Evolutionary conservation across 75 land plant species (phyloP).

Genomic region (Azolla pinnata): DNA sequence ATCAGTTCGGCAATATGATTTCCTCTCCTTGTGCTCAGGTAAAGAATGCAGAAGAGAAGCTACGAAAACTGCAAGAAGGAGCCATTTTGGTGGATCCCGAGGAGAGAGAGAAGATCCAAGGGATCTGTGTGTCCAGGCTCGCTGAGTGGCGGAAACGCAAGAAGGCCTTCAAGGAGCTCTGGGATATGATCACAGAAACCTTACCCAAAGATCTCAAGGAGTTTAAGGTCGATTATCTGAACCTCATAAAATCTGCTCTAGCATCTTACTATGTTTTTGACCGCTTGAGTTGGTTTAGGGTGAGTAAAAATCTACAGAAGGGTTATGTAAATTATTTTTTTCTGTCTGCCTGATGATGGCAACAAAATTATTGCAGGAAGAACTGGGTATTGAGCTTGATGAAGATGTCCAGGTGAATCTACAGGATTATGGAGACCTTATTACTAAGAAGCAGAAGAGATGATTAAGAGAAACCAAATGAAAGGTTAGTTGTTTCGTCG

Average conservation of each 20-base stretch:
- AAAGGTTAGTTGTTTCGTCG: too few relatives aligned
- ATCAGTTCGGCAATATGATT: background rate
- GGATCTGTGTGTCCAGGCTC: conserved; percentile 31
- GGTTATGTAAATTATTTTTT: background rate
- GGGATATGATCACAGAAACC: conserved; percentile 91
- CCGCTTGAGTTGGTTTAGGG: too few relatives aligned
- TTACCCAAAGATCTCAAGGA: conserved; percentile 76
- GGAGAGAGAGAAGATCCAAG: conserved; percentile 58
- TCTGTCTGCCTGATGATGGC: too few relatives aligned
- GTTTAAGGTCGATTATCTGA: too few relatives aligned
- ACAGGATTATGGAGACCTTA: conserved; percentile 25
- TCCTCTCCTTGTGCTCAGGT: conserved; percentile 41
- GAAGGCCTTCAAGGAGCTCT: conserved; percentile 76
- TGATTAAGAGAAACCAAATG: too few relatives aligned
- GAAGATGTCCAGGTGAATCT: conserved; percentile 82
- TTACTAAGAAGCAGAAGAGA: background rate
- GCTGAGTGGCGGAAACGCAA: conserved; percentile 84
- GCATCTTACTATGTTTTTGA: too few relatives aligned
- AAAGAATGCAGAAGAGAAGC: conserved; percentile 49
- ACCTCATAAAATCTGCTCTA: too few relatives aligned
- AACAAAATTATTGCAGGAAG: too few relatives aligned
- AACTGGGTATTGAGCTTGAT: conserved; percentile 88
- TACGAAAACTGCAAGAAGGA: conserved; percentile 57
- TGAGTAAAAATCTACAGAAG: background rate
- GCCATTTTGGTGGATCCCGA: conserved; percentile 70